Percentiles rank a stretch among this genome's conserved stretches.
These are phyloP conservation scores for Kodamaea neixiangensis DNA, from an alignment of 805 yeast species.

Conservation along the genomic window DNA sequence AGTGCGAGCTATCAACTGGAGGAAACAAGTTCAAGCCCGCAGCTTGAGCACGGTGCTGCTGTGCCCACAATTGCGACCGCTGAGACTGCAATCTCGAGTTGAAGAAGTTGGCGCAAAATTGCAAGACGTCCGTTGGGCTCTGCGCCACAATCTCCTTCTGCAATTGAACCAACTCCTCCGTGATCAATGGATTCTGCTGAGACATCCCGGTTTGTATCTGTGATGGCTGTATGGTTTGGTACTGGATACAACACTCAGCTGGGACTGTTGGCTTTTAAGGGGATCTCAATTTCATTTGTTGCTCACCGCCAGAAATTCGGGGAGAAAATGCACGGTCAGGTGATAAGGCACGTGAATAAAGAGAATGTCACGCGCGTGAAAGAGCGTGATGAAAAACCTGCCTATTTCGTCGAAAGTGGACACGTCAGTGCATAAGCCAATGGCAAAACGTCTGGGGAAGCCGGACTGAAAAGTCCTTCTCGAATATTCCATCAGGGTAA, in stretches of 20 bases:
- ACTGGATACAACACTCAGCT: neutral
- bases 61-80: slow-evolving; percentile 53
- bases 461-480: neutral
- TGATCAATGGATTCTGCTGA: slow-evolving; percentile 15
- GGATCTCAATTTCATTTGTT: slow-evolving; percentile 9
- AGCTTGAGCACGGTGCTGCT: slow-evolving; percentile 48
- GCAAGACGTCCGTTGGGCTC: slow-evolving; percentile 69
- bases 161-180: slow-evolving; percentile 61
- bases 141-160: slow-evolving; percentile 52
- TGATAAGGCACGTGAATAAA: neutral
- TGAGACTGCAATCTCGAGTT: slow-evolving; percentile 61
- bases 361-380: too few relatives aligned
- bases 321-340: slow-evolving; percentile 3
- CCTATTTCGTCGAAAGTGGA: neutral
- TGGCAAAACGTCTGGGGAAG: neutral
- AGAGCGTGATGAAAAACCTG: neutral
- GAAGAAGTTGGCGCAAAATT: slow-evolving; percentile 77
- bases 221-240: neutral
- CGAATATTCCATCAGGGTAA: neutral
- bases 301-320: slow-evolving; percentile 1
- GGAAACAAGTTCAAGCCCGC: slow-evolving; percentile 53
- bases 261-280: slow-evolving; percentile 3
- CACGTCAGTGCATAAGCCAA: neutral
- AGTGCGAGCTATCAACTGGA: slow-evolving; percentile 33
- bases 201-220: slow-evolving; percentile 11